These are phyloP conservation scores for Cercospora beticola DNA, from an alignment of 2,329 filamentous ascomycete species.

Conservation along the genomic window DNA sequence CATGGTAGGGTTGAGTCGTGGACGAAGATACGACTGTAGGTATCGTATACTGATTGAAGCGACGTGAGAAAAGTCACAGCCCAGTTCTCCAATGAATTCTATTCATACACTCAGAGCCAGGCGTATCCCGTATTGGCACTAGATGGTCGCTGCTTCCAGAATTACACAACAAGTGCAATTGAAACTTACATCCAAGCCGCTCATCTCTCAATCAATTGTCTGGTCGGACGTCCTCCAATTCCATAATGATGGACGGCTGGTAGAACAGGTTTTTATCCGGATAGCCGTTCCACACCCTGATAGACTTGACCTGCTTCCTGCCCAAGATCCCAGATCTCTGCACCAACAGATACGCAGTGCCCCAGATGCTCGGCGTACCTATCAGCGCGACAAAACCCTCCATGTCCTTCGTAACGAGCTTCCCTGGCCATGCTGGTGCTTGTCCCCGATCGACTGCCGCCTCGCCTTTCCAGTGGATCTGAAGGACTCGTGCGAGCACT, in stretches of 20 bases:
- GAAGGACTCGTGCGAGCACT: constrained; percentile 15
- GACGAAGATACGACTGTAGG: too few relatives aligned
- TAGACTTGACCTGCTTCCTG: constrained; percentile 14
- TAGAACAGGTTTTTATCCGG: constrained; percentile 1
- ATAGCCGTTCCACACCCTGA: constrained; percentile 13
- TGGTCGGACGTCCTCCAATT: constrained; percentile 17
- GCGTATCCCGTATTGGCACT: too few relatives aligned
- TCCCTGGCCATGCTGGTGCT: constrained; percentile 15
- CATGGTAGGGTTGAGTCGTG: background rate
- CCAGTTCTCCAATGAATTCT: too few relatives aligned
- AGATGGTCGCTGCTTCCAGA: too few relatives aligned
- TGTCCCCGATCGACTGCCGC: background rate
- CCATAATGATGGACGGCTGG: constrained; percentile 20
- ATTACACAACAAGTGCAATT: too few relatives aligned
- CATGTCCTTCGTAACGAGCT: constrained; percentile 6
- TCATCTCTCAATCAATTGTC: background rate
- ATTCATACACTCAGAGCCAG: too few relatives aligned
- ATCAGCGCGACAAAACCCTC: constrained; percentile 19
- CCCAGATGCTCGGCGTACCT: constrained; percentile 17
- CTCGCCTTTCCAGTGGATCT: background rate
- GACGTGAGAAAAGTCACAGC: too few relatives aligned
- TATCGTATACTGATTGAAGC: too few relatives aligned
- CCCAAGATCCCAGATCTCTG: constrained; percentile 17
- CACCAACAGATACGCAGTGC: constrained; percentile 17
- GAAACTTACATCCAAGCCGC: too few relatives aligned